These are phyloP conservation scores for Cicer judaicum DNA, from an alignment of 306 rosid species.

Conservation along the genomic window DNA sequence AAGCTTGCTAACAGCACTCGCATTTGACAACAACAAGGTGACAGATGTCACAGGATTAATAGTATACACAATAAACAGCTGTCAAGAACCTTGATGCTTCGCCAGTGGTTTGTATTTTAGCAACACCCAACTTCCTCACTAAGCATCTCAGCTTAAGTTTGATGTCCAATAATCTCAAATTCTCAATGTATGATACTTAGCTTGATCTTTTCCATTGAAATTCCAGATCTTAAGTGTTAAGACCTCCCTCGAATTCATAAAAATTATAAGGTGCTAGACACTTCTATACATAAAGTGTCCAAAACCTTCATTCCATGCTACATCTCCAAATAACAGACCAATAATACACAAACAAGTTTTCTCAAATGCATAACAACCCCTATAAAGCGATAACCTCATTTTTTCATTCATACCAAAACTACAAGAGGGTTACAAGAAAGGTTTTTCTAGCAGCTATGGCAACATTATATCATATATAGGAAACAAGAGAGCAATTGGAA, in stretches of 20 bases:
- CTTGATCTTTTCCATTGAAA: neutral
- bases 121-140: neutral
- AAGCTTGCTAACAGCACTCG: conserved; percentile 10
- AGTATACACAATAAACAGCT: conserved; percentile 9
- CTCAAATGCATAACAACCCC: neutral
- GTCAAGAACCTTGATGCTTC: conserved; percentile 1
- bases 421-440: neutral
- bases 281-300: conserved; percentile 18
- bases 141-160: conserved; percentile 10
- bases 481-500: neutral
- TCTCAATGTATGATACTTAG: neutral
- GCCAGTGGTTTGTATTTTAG: conserved; percentile 18
- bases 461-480: conserved; percentile 1
- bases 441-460: neutral
- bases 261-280: neutral
- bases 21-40: conserved; percentile 2
- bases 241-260: conserved; percentile 1
- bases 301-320: neutral
- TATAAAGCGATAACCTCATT: neutral
- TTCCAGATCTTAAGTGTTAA: neutral
- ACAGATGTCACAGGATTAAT: conserved; percentile 2
- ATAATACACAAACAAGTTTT: neutral
- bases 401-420: neutral
- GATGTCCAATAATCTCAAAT: conserved; percentile 20
- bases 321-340: neutral